Conservation (phyloP, 2,329 filamentous ascomycete species). For the Apiospora koreana region DNA sequence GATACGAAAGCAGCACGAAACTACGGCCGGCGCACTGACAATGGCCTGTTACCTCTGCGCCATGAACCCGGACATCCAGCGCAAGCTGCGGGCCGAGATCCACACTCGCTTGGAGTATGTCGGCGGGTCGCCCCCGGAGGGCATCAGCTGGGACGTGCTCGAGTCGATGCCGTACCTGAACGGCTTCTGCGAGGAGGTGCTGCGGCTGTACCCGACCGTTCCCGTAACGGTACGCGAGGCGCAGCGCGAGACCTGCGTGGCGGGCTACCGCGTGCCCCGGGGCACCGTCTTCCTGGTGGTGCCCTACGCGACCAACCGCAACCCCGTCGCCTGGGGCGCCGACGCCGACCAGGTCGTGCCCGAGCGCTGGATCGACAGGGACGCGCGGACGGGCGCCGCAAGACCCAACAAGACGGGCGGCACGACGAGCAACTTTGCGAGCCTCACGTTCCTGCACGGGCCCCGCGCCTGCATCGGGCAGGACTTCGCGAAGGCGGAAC, state of each 20-base stretch:
- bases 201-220: constrained; percentile 45
- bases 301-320: constrained; percentile 70
- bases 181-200: constrained; percentile 44
- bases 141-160: constrained; percentile 31
- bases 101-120: constrained; percentile 34
- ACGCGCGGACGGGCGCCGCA: background rate
- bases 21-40: constrained; percentile 41
- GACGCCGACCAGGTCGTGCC: constrained; percentile 77
- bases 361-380: constrained; percentile 65
- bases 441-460: constrained; percentile 83
- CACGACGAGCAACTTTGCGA: constrained; percentile 73
- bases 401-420: constrained; percentile 54
- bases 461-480: constrained; percentile 84
- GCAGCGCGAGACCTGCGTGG: constrained; percentile 54
- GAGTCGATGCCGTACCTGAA: constrained; percentile 42
- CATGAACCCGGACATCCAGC: constrained; percentile 37
- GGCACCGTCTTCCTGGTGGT: constrained; percentile 65
- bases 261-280: constrained; percentile 60
- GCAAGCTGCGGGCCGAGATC: constrained; percentile 40
- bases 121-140: constrained; percentile 33
- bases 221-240: constrained; percentile 62
- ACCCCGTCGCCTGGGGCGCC: constrained; percentile 70
- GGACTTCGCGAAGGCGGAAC: constrained; percentile 79
- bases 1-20: constrained; percentile 35
- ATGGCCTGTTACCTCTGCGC: constrained; percentile 43